Evolutionary conservation across 345 rosid species (phyloP).

Genomic region (Hibiscus mutabilis): DNA sequence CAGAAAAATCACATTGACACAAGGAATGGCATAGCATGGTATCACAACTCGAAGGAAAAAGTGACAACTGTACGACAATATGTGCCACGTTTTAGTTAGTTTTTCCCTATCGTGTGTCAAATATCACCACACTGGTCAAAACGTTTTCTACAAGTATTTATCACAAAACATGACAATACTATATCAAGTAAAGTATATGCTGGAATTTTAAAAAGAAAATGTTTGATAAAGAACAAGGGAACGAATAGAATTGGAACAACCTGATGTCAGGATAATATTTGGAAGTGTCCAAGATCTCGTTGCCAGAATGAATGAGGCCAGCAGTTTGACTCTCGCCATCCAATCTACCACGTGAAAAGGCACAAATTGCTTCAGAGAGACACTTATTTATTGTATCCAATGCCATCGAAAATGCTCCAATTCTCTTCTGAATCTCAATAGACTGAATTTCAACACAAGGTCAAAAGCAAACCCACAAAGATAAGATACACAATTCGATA

Average conservation of each 20-base stretch:
- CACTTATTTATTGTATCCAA: conserved; percentile 84
- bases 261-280: conserved; percentile 85
- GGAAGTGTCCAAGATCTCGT: conserved; percentile 72
- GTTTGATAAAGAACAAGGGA: conserved; percentile 5
- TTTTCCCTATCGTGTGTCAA: background rate
- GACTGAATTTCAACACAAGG: conserved; percentile 37
- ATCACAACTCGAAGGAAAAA: background rate
- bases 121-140: background rate
- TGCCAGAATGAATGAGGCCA: conserved; percentile 83
- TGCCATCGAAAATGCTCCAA: conserved; percentile 91
- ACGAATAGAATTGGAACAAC: conserved; percentile 26
- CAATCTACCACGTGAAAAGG: conserved; percentile 72
- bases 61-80: background rate
- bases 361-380: conserved; percentile 83
- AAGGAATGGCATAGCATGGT: no score
- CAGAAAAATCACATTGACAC: background rate
- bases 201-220: conserved; percentile 25
- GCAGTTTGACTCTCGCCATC: conserved; percentile 90
- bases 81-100: background rate
- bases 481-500: background rate
- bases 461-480: background rate
- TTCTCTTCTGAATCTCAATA: conserved; percentile 82
- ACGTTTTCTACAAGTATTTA: background rate
- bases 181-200: background rate
- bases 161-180: background rate